Base-by-base conservation (phyloP, 1,284 basidiomycete genomes). In the Ganoderma sinense region DNA sequence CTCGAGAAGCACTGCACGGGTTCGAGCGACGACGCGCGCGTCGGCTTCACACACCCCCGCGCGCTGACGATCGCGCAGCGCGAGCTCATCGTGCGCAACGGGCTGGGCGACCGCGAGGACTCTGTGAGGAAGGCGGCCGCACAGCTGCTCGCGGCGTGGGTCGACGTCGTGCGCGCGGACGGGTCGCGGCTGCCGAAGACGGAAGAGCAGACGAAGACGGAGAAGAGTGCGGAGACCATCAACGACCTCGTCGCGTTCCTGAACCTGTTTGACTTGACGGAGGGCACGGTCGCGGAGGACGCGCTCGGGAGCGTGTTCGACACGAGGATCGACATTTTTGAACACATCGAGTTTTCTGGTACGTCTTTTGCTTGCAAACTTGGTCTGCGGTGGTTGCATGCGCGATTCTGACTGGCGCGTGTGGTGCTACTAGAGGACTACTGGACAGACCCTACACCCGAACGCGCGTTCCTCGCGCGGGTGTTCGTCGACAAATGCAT, bases 71-170 rank as follows among this genome's bases (percentile, higher is more conserved):
- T 95, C 29, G 85, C 89, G 0, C 94, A 97, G 79, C 88, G 96
- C 29, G 94, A 96, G 77, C 84, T 90, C 66, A 85, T 95, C 29
- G 88, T 97, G 18, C 88, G 90, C 58, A 91, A 94, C 73, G 97
- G 97, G 0, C 85, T 98, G 3, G 94, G 95, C 0, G 97, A 98
- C 80, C 87, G 97, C 61, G 97, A 98, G 74, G 88, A 90, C 0
- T 85, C 82, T n/a, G 97, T 99, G 6, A 86, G 93, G 51, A 87
- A 91, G 31, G 95, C 96, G 0, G 92, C 94, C 0, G 92, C 89
- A 2, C 92, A 90, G 62, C 87, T 97, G 69, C 83, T 97, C n/a
- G 87, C 87, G 0, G 85, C 85, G 10, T 97, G 95, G 95, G 89
- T 94, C 20, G 92, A 94, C 71, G 82, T 87, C 43, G 82, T 66